Percentiles rank a stretch among this genome's conserved stretches.
phyloP scores from a whole-genome alignment of 306 rosid genomes.

The Vigna unguiculata region DNA sequence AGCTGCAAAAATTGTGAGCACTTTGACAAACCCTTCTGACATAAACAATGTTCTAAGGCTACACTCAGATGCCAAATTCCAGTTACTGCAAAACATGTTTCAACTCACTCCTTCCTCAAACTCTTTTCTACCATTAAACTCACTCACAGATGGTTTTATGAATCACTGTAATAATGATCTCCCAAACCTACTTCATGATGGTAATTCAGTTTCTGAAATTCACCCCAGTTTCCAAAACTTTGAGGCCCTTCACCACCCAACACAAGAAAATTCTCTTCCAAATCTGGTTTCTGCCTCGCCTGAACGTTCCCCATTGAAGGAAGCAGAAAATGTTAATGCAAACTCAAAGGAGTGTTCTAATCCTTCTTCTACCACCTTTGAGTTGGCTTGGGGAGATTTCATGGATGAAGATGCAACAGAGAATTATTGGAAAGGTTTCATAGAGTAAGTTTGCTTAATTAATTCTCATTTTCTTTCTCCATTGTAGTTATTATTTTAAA shows the following conservation, averaged over 20 bases:
- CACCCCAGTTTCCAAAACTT: constrained; percentile 44
- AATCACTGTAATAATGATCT: constrained; percentile 32
- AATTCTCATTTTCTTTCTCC: not conserved
- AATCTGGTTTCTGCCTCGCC: constrained; percentile 60
- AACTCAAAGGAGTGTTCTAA: constrained; percentile 35
- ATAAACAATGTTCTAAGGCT: constrained; percentile 50
- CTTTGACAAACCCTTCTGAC: constrained; percentile 46
- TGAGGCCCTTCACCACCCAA: constrained; percentile 38
- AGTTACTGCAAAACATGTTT: constrained; percentile 50
- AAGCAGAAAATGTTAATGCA: constrained; percentile 23
- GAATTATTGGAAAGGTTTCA: constrained; percentile 64
- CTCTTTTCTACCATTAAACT: constrained; percentile 39
- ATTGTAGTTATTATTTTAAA: not conserved
- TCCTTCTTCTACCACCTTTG: constrained; percentile 48
- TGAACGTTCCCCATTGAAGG: constrained; percentile 41
- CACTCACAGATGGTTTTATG: constrained; percentile 34
- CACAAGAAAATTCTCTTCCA: constrained; percentile 54
- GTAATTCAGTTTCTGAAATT: constrained; percentile 43
- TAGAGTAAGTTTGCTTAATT: constrained; percentile 42
- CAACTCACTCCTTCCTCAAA: constrained; percentile 41
- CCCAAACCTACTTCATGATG: constrained; percentile 33
- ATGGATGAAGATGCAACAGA: constrained; percentile 55
- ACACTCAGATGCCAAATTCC: constrained; percentile 55
- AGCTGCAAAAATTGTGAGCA: constrained; percentile 51
- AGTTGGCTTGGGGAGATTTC: constrained; percentile 59